A percentile compares a stretch with the other conserved stretches of the same genome.
These are phyloP conservation scores for Sordariomycetes sp. DNA, from an alignment of 2,329 filamentous ascomycete genomes.

Conservation along the genomic window DNA sequence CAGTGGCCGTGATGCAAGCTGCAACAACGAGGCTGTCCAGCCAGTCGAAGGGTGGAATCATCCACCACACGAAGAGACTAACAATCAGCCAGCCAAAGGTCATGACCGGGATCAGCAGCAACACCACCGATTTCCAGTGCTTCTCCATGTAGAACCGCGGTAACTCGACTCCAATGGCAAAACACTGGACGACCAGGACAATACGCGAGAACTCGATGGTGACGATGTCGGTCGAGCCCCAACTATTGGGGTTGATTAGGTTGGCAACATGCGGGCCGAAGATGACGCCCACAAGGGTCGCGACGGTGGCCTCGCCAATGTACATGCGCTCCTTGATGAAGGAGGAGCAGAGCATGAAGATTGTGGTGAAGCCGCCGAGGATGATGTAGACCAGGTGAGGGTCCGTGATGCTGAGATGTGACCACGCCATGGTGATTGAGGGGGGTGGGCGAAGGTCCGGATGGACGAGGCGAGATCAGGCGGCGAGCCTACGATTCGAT, in stretches of 20 bases:
- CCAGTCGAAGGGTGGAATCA: slow-evolving; percentile 73
- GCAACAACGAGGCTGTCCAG: slow-evolving; percentile 80
- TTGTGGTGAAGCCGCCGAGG: slow-evolving; percentile 88
- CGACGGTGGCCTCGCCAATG: slow-evolving; percentile 95
- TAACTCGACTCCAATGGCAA: slow-evolving; percentile 83
- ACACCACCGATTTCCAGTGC: slow-evolving; percentile 87
- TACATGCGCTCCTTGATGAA: slow-evolving; percentile 98
- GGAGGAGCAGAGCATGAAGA: slow-evolving; percentile 98
- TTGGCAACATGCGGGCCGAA: slow-evolving; percentile 80
- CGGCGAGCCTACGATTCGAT: too few species aligned
- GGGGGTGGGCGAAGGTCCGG: slow-evolving; percentile 4
- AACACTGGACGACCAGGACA: slow-evolving; percentile 85
- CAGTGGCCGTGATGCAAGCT: slow-evolving; percentile 93
- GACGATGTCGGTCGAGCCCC: slow-evolving; percentile 79
- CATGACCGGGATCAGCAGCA: slow-evolving; percentile 92
- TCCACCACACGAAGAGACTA: slow-evolving; percentile 90
- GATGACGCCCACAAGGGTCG: slow-evolving; percentile 78
- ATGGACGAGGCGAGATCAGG: too few species aligned
- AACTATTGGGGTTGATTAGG: slow-evolving; percentile 64
- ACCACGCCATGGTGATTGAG: slow-evolving; percentile 56
- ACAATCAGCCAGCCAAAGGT: slow-evolving; percentile 91
- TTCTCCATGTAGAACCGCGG: slow-evolving; percentile 95
- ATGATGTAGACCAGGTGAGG: slow-evolving; percentile 98
- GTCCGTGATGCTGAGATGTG: slow-evolving; percentile 77
- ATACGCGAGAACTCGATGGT: slow-evolving; percentile 86